Evolutionary conservation across 306 rosid genomes (phyloP), one percentile per base, ranked within the genome.

Genomic region (Prosopis cineraria): DNA sequence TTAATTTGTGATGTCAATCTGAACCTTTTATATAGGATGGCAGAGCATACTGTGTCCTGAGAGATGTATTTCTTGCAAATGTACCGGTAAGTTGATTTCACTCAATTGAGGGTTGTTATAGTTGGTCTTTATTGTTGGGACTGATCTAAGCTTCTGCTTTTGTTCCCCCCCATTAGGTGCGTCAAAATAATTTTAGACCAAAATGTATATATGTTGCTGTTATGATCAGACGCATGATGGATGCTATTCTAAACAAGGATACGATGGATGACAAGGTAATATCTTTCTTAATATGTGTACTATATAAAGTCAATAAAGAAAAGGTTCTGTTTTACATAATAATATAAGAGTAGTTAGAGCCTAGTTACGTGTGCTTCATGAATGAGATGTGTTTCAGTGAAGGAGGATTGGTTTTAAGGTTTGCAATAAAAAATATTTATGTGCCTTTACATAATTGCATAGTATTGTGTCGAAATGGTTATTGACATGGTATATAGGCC

Each of bases 241-340:
- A 94, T 83, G 97, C 98, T 58, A 83, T 85, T 83, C 84, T 94
- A 78, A 94, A 92, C 73, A 88, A 92, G 86, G 97, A 94, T 89
- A 83, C 97, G 11, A 87, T 94, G 94, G 98, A 94, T 84, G 98
- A 94, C 86, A 94, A 94, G 98, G 98, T 93, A 81, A 74, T 75
- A 30, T 25, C 63, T 77, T 66, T 29, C 41, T 43, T 12, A 53
- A 53, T 63, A 70, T 27, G 34, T 43, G 63, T 41, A 62, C 31
- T 33, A 47, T 52, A n/a, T n/a, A 8, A 45, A 16, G 31, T 25
- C 52, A 20, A 70, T 68, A 16, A 47, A n/a, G 43, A 52, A 60
- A 40, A 4, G 47, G 31, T 72, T 24, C 55, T 68, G 22, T 17
- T 50, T 72, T 52, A 72, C 56, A 52, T 79, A 16, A 52, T 79